Percentiles rank a stretch among this genome's conserved stretches.
phyloP scores from a whole-genome alignment of 495 filamentous ascomycete genomes.

The Chaetomium cochliodes region DNA sequence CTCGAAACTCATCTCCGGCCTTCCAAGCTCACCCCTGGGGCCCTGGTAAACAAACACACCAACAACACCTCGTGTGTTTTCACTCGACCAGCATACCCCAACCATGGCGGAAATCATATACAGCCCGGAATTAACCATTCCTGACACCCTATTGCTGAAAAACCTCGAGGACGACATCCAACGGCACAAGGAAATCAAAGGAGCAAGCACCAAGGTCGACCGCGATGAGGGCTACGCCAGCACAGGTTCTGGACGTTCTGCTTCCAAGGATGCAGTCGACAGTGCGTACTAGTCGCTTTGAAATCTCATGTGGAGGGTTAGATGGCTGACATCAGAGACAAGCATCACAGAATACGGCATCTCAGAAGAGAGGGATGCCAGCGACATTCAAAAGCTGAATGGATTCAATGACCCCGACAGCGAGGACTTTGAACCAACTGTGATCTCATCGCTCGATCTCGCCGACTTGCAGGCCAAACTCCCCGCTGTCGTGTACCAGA shows the following conservation, averaged over 20 bases:
- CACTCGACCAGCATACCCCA: background rate
- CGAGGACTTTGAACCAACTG: conserved; percentile 3
- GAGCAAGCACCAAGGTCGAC: background rate
- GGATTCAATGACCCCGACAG: conserved; percentile 1
- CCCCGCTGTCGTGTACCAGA: background rate
- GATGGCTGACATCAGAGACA: conserved; percentile 3
- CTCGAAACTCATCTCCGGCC: no score
- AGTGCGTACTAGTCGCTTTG: background rate
- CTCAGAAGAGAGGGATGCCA: conserved; percentile 7
- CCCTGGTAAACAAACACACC: no score
- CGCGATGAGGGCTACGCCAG: conserved; percentile 9
- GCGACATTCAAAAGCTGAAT: background rate
- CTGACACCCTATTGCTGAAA: background rate
- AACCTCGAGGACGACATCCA: conserved; percentile 13
- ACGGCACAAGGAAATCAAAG: conserved; percentile 6
- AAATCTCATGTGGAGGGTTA: background rate
- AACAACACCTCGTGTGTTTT: background rate
- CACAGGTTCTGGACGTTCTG: background rate
- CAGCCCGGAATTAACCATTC: conserved; percentile 3
- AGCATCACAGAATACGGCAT: conserved; percentile 9
- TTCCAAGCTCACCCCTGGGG: no score
- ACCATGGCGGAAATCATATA: conserved; percentile 1
- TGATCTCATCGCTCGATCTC: conserved; percentile 8
- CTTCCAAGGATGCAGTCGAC: background rate
- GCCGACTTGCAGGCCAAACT: background rate